Base-by-base conservation (phyloP, 352 stramenopile genomes). In the Hyaloperonospora arabidopsidis region DNA sequence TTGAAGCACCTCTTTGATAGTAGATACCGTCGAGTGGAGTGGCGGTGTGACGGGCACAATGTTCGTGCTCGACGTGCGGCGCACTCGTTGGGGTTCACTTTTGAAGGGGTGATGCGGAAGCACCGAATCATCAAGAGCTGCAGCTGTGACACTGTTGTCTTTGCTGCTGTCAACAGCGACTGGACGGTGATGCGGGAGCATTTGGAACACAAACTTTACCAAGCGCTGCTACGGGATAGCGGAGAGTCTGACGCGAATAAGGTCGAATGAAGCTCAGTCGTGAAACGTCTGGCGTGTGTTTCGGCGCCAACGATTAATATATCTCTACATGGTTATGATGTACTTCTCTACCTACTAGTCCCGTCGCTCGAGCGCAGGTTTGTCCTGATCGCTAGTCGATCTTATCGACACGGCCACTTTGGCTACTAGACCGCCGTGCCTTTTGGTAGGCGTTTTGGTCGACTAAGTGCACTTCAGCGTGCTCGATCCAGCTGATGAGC, bases 101-200 rank as follows among this genome's bases (percentile, higher is more conserved):
- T 95, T 52, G 87, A 96, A 67, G 87, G 87, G 7, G 86, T 96
- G 8, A 60, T 95, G 52, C 75, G 84, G 10, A 96, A 95, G 58
- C 83, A 95, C 61, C 72, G 74, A 51, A 75, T 96, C 54, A 62
- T 89, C 39, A 89, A 95, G 63, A 73, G 80, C 5, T 82, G 80
- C 61, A 96, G 95, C 46, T 68, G 74, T 17, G 87, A 96, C 59
- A 91, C 84, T 11, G 86, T 87, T 11, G 55, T 93, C 2, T 94
- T 95, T 54, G 67, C 83, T 45, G 70, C 83, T 46, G 75, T 95
- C 43, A 96, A 96, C 70, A 93, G 79, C 54, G 84, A 96, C 43
- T 95, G 87, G 87, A 63, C 60, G 0, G 57, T 72, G 18, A 73
- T 91, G 50, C 66, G 84, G 44, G 74, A 86, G 12, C 81, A 91